Base-by-base conservation (phyloP, 352 stramenopile species). In the Phytophthora tubulina region DNA sequence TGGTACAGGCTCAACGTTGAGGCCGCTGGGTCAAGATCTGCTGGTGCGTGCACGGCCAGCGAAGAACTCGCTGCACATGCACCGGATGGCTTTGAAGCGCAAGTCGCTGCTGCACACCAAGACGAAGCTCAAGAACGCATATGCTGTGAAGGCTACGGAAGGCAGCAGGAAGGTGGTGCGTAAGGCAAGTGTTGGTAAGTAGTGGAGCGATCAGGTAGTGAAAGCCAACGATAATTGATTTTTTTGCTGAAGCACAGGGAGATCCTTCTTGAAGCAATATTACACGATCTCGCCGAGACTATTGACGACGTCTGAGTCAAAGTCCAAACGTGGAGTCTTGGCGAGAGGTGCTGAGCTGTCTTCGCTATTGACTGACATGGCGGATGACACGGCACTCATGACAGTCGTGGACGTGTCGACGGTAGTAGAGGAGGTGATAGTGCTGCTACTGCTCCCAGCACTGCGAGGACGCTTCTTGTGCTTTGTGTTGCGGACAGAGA, bases 21-120 rank as follows among this genome's bases (percentile, higher is more conserved):
- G 85, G 32, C 80, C 85, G 27, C 68, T 92, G 30, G 79, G 79
- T 13, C 74, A 88, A 15, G 86, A 94, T 36, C 57, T 92, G 33
- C 56, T 89, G 21, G 73, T 91, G 51, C 81, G 86, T 8, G 62
- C 85, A 44, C 79, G 84, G 13, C 80, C 89, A 14, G 74, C 71
- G 8, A 94, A 94, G 67, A 94, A 84, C 64, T 96, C 87, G 56
- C 63, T 96, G 27, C 89, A 96, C 73, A 91, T 92, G 87, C 89
- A 95, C 64, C 83, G 89, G 42, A 76, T 96, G 38, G 84, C 87
- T 41, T 67, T 94, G 39, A 96, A 96, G 68, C 79, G 85, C 39
- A 92, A 93, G 70, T 82, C 84, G 27, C 54, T 89, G 36, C 72
- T 85, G 59, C 75, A 80, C 60, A 82, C 76, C n/a, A 84, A 87